Percentiles rank a stretch among this genome's conserved stretches.
These are phyloP conservation scores for Crinitomyces ghanaensis DNA, from an alignment of 805 yeast species.

Conservation along the genomic window DNA sequence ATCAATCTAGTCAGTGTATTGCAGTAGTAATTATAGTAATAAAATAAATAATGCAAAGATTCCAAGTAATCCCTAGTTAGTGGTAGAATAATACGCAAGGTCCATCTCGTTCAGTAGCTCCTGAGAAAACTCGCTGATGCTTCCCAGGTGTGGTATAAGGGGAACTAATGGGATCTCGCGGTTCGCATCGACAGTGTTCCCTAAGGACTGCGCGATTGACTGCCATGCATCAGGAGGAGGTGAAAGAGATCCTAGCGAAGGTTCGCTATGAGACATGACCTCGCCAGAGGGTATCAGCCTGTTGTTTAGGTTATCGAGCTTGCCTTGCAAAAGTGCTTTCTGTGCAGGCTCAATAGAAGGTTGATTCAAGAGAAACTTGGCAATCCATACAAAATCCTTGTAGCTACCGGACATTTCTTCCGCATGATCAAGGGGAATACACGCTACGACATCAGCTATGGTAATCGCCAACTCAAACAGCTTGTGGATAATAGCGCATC, in stretches of 20 bases:
- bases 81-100: neutral
- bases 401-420: conserved; percentile 5
- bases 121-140: conserved; percentile 5
- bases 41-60: too few relatives aligned
- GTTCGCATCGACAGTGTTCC: neutral
- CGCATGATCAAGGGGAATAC: conserved; percentile 6
- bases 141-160: conserved; percentile 4
- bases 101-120: conserved; percentile 5
- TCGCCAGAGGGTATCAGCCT: neutral
- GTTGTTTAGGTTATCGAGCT: conserved; percentile 5
- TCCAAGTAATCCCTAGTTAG: too few relatives aligned
- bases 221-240: conserved; percentile 6
- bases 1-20: too few relatives aligned
- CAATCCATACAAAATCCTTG: conserved; percentile 11
- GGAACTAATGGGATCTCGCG: conserved; percentile 1
- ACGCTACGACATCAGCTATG: conserved; percentile 9
- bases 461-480: conserved; percentile 8
- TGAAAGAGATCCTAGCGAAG: neutral
- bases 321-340: conserved; percentile 6
- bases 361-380: conserved; percentile 8
- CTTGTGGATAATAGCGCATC: conserved; percentile 6
- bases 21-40: too few relatives aligned
- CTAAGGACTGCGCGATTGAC: conserved; percentile 4
- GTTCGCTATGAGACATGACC: neutral
- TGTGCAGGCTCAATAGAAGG: conserved; percentile 5